phyloP scores from a whole-genome alignment of 164 flowering plant species.

The Litsea cubeba region DNA sequence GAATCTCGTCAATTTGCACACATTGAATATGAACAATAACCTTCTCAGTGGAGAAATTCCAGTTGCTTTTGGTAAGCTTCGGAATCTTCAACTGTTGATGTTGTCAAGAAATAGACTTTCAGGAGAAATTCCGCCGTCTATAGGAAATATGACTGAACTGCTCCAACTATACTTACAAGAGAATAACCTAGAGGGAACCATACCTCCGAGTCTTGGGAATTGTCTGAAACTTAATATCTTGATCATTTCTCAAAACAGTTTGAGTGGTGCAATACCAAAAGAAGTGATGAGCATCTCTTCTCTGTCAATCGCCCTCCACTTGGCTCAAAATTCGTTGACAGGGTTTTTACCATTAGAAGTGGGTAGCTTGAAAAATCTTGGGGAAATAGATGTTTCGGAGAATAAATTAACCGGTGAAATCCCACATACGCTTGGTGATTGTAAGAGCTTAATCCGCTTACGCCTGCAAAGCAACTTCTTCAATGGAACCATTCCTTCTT shows the following conservation, averaged over 20 bases:
- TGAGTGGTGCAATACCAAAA: slow-evolving; percentile 20
- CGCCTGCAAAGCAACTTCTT: slow-evolving; percentile 6
- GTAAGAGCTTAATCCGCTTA: background rate
- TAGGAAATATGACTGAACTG: slow-evolving; percentile 23
- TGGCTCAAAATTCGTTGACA: slow-evolving; percentile 22
- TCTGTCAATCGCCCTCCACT: slow-evolving; percentile 11
- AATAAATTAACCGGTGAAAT: slow-evolving; percentile 5
- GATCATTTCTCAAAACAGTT: slow-evolving; percentile 3
- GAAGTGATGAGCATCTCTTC: slow-evolving; percentile 25
- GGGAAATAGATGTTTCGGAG: background rate
- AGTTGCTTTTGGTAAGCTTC: slow-evolving; percentile 21
- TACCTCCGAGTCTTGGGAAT: slow-evolving; percentile 6
- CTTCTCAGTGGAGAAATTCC: slow-evolving; percentile 28
- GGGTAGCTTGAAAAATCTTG: slow-evolving; percentile 23
- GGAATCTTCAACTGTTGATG: slow-evolving; percentile 9
- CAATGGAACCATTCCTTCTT: slow-evolving; percentile 5
- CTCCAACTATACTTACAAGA: background rate
- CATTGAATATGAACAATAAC: slow-evolving; percentile 11
- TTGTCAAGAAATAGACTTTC: slow-evolving; percentile 18
- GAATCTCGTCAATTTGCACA: slow-evolving; percentile 21
- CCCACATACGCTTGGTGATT: background rate
- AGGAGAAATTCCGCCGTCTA: slow-evolving; percentile 24
- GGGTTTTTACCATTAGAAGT: slow-evolving; percentile 34
- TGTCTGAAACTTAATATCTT: background rate
- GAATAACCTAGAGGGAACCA: slow-evolving; percentile 3